Percentiles rank a stretch among this genome's conserved stretches.
Evolutionary conservation across 192 early-diverging fungal species (phyloP).

Genomic region (Coemansia sp.): DNA sequence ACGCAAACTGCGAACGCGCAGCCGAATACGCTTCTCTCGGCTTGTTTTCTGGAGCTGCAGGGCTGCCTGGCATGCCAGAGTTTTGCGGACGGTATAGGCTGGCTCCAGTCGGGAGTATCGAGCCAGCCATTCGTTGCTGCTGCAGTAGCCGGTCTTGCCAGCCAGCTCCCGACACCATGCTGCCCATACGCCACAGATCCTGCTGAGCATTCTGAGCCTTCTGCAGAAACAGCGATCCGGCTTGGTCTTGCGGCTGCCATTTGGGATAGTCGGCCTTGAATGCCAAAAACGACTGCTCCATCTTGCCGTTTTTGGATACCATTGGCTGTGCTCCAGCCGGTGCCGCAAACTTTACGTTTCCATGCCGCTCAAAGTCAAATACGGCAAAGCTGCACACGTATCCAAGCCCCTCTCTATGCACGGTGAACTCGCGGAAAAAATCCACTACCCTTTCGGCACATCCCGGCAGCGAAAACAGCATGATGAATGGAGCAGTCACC

Average conservation of each 20-base stretch:
- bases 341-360: slow-evolving; percentile 84
- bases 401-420: slow-evolving; percentile 85
- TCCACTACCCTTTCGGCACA: slow-evolving; percentile 80
- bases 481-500: slow-evolving; percentile 76
- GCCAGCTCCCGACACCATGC: slow-evolving; percentile 14
- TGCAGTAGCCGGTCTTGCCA: slow-evolving; percentile 52
- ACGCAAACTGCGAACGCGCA: slow-evolving; percentile 40
- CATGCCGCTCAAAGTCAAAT: slow-evolving; percentile 90
- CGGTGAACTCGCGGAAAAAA: slow-evolving; percentile 94
- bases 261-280: slow-evolving; percentile 94
- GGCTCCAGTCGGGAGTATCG: slow-evolving; percentile 44
- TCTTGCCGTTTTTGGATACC: slow-evolving; percentile 87
- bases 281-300: slow-evolving; percentile 96
- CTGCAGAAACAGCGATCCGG: slow-evolving; percentile 77
- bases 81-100: slow-evolving; percentile 32
- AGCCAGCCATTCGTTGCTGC: slow-evolving; percentile 51
- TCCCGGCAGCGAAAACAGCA: slow-evolving; percentile 72
- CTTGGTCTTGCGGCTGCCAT: slow-evolving; percentile 83
- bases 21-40: neutral
- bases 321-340: slow-evolving; percentile 61
- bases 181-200: slow-evolving; percentile 41
- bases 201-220: slow-evolving; percentile 53
- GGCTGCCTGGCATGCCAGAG: slow-evolving; percentile 5
- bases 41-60: slow-evolving; percentile 12
- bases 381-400: slow-evolving; percentile 97